Conservation (phyloP, 192 early-diverging fungal genomes). For the Backusella macrospora region DNA sequence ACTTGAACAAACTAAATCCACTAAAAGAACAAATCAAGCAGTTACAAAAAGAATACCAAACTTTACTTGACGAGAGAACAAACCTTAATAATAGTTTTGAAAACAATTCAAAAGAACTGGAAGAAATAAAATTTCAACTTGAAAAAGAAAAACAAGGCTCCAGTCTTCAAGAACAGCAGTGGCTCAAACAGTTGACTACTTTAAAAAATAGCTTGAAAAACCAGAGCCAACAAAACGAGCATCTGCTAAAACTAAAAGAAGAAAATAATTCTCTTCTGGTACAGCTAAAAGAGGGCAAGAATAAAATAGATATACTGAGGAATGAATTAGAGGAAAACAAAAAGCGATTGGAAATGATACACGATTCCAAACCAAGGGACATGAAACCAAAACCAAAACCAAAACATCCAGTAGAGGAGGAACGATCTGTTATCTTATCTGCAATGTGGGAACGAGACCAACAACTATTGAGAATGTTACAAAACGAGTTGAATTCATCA, state of each 20-base stretch:
- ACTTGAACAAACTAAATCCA: neutral
- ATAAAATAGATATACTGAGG: neutral
- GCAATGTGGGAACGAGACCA: slow-evolving; percentile 17
- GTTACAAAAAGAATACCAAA: neutral
- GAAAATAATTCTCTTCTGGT: neutral
- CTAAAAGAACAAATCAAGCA: neutral
- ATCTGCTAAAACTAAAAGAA: neutral
- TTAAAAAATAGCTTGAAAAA: neutral
- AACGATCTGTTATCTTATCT: neutral
- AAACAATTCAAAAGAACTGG: neutral
- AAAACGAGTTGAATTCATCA: slow-evolving; percentile 5
- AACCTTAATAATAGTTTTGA: neutral
- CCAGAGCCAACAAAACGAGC: neutral
- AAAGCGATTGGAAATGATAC: neutral
- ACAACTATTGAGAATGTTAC: neutral
- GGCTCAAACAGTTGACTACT: neutral
- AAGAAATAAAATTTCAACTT: neutral
- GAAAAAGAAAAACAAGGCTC: neutral
- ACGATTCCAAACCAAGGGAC: neutral
- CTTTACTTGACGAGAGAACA: neutral
- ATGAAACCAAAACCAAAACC: neutral
- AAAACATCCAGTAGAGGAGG: neutral
- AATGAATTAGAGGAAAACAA: neutral
- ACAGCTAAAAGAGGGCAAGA: neutral
- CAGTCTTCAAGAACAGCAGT: neutral